A percentile compares a stretch with the other conserved stretches of the same genome.
phyloP scores from a whole-genome alignment of 768 basidiomycete species.

The Psilocybe azurescens region DNA sequence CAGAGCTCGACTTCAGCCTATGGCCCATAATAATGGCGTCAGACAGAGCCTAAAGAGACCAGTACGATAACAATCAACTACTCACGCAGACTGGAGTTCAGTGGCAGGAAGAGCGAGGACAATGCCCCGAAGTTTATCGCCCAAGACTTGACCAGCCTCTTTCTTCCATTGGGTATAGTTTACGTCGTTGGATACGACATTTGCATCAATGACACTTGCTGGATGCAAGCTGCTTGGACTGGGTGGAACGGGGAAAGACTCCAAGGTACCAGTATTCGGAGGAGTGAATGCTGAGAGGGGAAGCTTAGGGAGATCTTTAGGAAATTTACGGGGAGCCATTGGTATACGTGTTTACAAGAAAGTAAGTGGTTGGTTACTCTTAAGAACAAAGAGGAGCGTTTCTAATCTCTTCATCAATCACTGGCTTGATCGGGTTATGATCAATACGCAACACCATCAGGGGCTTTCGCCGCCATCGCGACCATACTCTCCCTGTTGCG shows the following conservation, averaged over 20 bases:
- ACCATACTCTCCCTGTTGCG: constrained; percentile 17
- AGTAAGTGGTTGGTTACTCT: constrained; percentile 10
- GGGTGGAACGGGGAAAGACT: constrained; percentile 69
- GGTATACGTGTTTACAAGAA: constrained; percentile 12
- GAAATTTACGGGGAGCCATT: constrained; percentile 55
- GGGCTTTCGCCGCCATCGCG: constrained; percentile 13
- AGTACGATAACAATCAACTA: constrained; percentile 14
- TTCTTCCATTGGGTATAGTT: constrained; percentile 57
- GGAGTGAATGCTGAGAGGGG: constrained; percentile 80
- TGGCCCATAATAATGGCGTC: background rate
- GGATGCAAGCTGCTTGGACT: constrained; percentile 75
- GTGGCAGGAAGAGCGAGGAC: constrained; percentile 57
- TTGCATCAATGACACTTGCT: constrained; percentile 66
- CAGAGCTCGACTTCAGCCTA: constrained; percentile 23
- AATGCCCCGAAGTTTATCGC: constrained; percentile 53
- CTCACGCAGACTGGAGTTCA: constrained; percentile 52
- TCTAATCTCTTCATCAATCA: constrained; percentile 29
- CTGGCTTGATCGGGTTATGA: constrained; percentile 23
- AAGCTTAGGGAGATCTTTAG: constrained; percentile 70
- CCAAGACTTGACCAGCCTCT: constrained; percentile 51
- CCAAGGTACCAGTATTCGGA: constrained; percentile 69
- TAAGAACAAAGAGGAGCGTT: constrained; percentile 14
- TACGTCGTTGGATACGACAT: constrained; percentile 52
- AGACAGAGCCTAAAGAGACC: constrained; percentile 7
- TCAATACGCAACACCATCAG: constrained; percentile 16